Percentiles rank a stretch among this genome's conserved stretches.
Conservation (phyloP, 495 filamentous ascomycete genomes). For the Apodospora peruviana region DNA sequence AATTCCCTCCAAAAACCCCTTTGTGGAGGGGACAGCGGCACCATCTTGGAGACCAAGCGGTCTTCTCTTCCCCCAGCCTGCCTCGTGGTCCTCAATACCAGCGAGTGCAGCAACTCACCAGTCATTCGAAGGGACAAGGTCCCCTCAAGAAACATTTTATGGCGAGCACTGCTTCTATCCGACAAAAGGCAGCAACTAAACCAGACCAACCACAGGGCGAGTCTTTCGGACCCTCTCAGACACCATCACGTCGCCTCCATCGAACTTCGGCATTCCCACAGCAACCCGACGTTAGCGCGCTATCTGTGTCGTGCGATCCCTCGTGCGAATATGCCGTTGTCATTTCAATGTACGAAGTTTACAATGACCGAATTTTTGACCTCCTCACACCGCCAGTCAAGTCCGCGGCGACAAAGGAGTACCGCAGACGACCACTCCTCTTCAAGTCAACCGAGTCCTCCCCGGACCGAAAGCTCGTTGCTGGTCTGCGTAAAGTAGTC, state of each 20-base stretch:
- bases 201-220: conserved; percentile 34
- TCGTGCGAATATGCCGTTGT: conserved; percentile 82
- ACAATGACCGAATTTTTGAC: conserved; percentile 97
- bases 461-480: conserved; percentile 83
- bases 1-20: conserved; percentile 11
- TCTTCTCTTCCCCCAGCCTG: not conserved
- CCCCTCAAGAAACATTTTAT: conserved; percentile 33
- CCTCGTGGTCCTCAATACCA: not conserved
- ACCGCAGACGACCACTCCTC: conserved; percentile 64
- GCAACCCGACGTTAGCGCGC: conserved; percentile 65
- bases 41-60: not conserved
- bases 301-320: conserved; percentile 61
- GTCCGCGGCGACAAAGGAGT: conserved; percentile 55
- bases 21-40: not conserved
- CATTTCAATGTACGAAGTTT: conserved; percentile 97
- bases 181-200: conserved; percentile 36
- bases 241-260: conserved; percentile 53
- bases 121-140: conserved; percentile 9
- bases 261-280: conserved; percentile 62
- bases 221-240: conserved; percentile 32
- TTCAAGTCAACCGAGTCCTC: conserved; percentile 86
- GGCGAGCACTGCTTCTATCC: conserved; percentile 33
- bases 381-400: conserved; percentile 59
- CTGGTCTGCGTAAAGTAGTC: conserved; percentile 84
- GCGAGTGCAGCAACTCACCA: not conserved